Evolutionary conservation across 2,329 filamentous ascomycete species (phyloP), one percentile per base, ranked within the genome.

Genomic region (Aphanocladium album): DNA sequence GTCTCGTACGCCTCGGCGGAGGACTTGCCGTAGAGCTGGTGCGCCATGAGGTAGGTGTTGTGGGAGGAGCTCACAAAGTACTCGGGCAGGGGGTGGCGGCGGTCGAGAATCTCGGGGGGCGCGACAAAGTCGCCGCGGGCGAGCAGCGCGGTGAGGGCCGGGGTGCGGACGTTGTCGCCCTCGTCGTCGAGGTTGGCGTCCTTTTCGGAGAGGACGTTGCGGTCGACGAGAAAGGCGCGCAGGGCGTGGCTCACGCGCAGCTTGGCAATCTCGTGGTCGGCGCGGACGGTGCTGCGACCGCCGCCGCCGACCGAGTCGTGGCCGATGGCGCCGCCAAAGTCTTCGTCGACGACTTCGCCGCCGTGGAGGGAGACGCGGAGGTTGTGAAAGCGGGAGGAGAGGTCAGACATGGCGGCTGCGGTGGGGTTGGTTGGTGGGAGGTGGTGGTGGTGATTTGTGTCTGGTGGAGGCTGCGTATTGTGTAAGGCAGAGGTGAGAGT

Each of bases 61-160:
- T 90, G 88, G 64, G 84, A 88, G 4, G 86, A 89, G 72, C 84
- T 88, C 73, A 90, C 84, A 68, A 86, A 90, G 72, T 90, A 90
- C 64, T 89, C 85, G 1, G 86, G 82, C 23, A 90, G 73, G 1
- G 86, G 82, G 64, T 84, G 77, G 12, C 80, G 83, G 60, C 83
- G 76, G 67, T 88, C 83, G 9, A 80, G 79, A 14, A 87, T 71
- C 57, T 79, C 72, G 2, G 70, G 62, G 0, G 86, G 86, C 1
- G 88, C 82, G 41, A 77, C 68, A 66, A 86, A 80, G 70, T 88
- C 83, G 35, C 82, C 79, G 64, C 78, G 81, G 62, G 81, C 76
- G 7, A 89, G 75, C 17, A 89, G 72, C 2, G 76, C 73, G 23
- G 76, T 72, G 25, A 89, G 71, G 0, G 77, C 79, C 2, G 68